A percentile compares a stretch with the other conserved stretches of the same genome.
phyloP scores from a whole-genome alignment of 345 rosid genomes.

The Dipteronia dyeriana region DNA sequence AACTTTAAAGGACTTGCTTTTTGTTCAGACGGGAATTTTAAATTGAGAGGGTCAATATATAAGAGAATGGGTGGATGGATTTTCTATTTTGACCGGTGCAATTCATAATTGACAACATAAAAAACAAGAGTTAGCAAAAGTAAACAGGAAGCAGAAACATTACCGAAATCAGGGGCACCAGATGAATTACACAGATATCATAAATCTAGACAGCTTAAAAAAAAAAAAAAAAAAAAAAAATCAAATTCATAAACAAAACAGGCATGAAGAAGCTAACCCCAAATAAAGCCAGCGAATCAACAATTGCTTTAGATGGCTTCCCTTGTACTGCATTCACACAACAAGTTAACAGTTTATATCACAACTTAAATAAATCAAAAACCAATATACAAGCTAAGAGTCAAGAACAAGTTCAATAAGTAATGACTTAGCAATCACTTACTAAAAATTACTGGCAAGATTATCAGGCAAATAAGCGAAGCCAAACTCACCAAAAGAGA shows the following conservation, averaged over 20 bases:
- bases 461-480: constrained; percentile 79
- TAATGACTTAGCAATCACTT: constrained; percentile 25
- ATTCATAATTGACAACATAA: too few relatives aligned
- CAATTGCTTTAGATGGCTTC: constrained; percentile 84
- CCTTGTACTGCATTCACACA: constrained; percentile 73
- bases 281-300: constrained; percentile 89
- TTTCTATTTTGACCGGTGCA: too few relatives aligned
- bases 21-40: not conserved
- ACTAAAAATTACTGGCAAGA: constrained; percentile 88
- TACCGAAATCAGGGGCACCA: too few relatives aligned
- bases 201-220: too few relatives aligned
- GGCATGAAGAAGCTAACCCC: constrained; percentile 66
- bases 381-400: constrained; percentile 5
- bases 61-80: too few relatives aligned
- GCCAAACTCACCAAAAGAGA: constrained; percentile 98
- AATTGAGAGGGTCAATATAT: not conserved
- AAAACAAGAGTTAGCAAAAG: too few relatives aligned
- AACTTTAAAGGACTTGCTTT: not conserved
- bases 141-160: too few relatives aligned
- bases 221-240: not conserved
- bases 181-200: too few relatives aligned
- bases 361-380: constrained; percentile 1
- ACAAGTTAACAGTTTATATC: not conserved
- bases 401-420: constrained; percentile 2
- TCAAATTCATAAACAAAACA: not conserved